Evolutionary conservation across 768 basidiomycete species (phyloP).

Genomic region (Mrakia hoshinonis): DNA sequence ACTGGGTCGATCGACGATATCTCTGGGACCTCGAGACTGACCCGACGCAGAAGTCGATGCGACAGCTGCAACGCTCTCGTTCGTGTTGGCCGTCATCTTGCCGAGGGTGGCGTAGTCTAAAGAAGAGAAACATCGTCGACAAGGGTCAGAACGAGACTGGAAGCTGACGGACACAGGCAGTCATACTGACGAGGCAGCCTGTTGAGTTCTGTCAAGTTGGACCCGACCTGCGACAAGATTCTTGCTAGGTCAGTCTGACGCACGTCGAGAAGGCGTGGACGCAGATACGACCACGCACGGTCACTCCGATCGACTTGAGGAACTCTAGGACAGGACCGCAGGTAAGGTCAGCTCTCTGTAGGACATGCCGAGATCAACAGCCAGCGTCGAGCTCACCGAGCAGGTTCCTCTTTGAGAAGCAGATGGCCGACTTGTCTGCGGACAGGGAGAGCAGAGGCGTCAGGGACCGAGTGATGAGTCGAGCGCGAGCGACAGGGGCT

Average conservation of each 20-base stretch:
- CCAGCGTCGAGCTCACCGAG: neutral
- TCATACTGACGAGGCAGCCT: neutral
- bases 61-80: neutral
- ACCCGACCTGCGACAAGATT: neutral
- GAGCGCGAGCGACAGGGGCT: neutral
- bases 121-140: too few species aligned
- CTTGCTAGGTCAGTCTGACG: neutral
- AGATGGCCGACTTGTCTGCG: neutral
- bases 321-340: neutral
- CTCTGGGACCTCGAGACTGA: neutral
- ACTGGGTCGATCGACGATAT: too few species aligned
- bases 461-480: neutral
- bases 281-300: neutral
- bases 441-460: neutral
- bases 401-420: neutral
- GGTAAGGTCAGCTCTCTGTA: neutral
- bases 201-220: neutral
- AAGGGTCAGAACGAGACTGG: neutral
- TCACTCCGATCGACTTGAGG: neutral
- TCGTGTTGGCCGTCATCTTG: neutral
- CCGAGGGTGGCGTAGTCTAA: neutral
- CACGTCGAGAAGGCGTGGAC: neutral
- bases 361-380: neutral
- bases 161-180: neutral
- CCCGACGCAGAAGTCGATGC: neutral